These are phyloP conservation scores for Diaporthe caulivora DNA, from an alignment of 2,329 filamentous ascomycete genomes.

Conservation along the genomic window DNA sequence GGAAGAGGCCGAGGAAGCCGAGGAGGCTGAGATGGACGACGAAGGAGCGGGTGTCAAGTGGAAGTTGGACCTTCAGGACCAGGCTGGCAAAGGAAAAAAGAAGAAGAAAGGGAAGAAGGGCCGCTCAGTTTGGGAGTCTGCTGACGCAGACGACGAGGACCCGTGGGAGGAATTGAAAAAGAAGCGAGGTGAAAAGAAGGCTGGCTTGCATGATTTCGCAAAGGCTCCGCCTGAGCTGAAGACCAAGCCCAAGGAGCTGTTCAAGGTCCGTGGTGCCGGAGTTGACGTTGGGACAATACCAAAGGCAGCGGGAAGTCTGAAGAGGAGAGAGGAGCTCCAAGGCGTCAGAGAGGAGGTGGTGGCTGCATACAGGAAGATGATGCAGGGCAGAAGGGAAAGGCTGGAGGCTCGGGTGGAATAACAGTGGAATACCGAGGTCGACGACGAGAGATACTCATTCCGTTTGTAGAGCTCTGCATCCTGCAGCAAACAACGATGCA, in stretches of 20 bases:
- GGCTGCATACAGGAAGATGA: conserved; percentile 78
- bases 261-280: conserved; percentile 72
- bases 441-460: conserved; percentile 17
- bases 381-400: conserved; percentile 64
- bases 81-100: conserved; percentile 55
- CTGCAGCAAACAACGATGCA: background rate
- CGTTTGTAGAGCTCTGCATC: background rate
- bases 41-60: conserved; percentile 63
- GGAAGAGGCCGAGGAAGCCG: conserved; percentile 74
- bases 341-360: conserved; percentile 77
- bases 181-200: conserved; percentile 69
- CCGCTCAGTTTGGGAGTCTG: conserved; percentile 56
- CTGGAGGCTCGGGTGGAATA: background rate
- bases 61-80: conserved; percentile 60
- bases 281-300: conserved; percentile 79
- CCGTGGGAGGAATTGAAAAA: conserved; percentile 82
- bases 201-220: conserved; percentile 69
- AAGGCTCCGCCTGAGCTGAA: conserved; percentile 82
- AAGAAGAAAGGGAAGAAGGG: conserved; percentile 54
- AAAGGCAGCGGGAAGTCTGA: conserved; percentile 76
- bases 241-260: conserved; percentile 72
- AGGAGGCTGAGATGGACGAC: conserved; percentile 73
- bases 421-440: background rate
- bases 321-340: conserved; percentile 79
- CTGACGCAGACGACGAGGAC: conserved; percentile 66